Evolutionary conservation across 805 yeast genomes (phyloP).

Genomic region (Candida sithepensis): DNA sequence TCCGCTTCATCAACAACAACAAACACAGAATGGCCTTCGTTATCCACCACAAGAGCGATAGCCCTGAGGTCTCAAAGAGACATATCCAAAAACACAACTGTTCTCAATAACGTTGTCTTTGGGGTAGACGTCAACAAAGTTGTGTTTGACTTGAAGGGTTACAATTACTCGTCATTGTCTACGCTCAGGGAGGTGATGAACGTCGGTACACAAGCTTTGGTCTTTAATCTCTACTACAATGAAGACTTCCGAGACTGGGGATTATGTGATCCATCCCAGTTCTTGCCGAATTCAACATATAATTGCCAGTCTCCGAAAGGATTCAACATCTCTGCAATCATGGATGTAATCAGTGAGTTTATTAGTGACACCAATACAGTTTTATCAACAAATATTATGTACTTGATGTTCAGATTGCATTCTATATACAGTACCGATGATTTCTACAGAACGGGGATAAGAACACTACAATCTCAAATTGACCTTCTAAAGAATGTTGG

Average conservation of each 20-base stretch:
- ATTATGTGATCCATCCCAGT: constrained; percentile 46
- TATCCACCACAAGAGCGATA: constrained; percentile 29
- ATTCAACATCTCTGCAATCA: constrained; percentile 25
- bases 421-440: constrained; percentile 11
- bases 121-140: constrained; percentile 38
- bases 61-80: constrained; percentile 48
- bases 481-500: constrained; percentile 1
- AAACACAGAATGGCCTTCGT: constrained; percentile 28
- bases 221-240: constrained; percentile 56
- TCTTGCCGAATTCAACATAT: constrained; percentile 24
- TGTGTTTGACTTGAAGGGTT: constrained; percentile 32
- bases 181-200: constrained; percentile 32
- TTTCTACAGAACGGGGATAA: constrained; percentile 8
- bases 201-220: constrained; percentile 44
- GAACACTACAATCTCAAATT: constrained; percentile 6
- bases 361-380: constrained; percentile 41
- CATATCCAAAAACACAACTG: constrained; percentile 34
- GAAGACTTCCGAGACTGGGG: constrained; percentile 47
- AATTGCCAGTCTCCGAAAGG: constrained; percentile 12
- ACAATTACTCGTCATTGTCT: constrained; percentile 28
- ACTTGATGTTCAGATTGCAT: constrained; percentile 37
- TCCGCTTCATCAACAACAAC: background rate
- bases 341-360: constrained; percentile 31
- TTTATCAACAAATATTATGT: constrained; percentile 41
- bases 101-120: constrained; percentile 36